Base-by-base conservation (phyloP, 768 basidiomycete species). In the Postia placenta region DNA sequence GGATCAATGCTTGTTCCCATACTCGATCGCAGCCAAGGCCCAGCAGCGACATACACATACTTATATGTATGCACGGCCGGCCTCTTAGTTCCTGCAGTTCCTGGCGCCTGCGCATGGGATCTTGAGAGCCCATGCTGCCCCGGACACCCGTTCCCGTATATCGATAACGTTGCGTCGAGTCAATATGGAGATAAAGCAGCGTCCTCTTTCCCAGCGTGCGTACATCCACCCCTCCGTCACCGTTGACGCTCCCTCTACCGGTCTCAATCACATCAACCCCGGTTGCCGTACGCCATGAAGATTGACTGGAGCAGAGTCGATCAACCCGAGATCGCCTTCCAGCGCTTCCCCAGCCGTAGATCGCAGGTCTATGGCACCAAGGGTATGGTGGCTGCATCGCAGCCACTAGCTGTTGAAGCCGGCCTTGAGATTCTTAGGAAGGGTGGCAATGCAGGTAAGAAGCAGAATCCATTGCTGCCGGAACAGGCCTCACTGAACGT, bases 401-500 rank as follows among this genome's bases (percentile, higher is more conserved):
- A 99, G 62, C 92, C 96, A 42, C 74, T 92, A 33, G 96, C 96
- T 1, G 83, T 85, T 14, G 86, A 89, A 61, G 94, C 91, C 15
- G 96, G 95, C 0, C 66, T 98, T 25, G 92, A 96, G 67, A 88
- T 99, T 55, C 71, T 99, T 22, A 75, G 84, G 46, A 87, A 85
- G 65, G 96, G 96, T 11, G 96, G 96, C 45, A 99, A 99, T 70
- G 95, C 95, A 58, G 94, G 91, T 89, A 61, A 41, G 72, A 52
- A 19, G 26, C 20, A 23, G 36, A n/a, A 27, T 24, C 20, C 6
- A 25, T 26, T 41, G 20, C 37, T 23, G n/a, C 5, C 42, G 11
- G 9, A 14, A 23, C 33, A 9, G n/a, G 9, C 33, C 33, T 5
- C 36, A 27, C 33, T 35, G 11, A n/a, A n/a, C n/a, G n/a, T n/a